Evolutionary conservation across 129 eudicot genomes (phyloP).

Genomic region (Arctium lappa): DNA sequence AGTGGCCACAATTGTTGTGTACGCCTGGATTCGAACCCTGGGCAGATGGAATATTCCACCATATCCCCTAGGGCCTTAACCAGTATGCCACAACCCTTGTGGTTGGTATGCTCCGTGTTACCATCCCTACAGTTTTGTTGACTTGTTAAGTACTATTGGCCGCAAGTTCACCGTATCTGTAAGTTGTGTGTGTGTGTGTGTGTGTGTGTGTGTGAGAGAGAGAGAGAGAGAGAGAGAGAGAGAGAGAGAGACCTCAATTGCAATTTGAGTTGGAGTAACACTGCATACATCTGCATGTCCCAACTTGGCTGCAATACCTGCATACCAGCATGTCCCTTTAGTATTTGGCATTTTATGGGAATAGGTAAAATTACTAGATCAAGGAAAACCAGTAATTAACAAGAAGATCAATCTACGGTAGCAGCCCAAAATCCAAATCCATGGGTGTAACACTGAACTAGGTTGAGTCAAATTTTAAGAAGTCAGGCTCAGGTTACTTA

Average conservation of each 20-base stretch:
- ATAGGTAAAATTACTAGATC: background rate
- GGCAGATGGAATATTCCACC: too few species aligned
- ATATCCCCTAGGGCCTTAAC: too few species aligned
- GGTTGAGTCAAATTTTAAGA: background rate
- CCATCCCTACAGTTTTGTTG: too few species aligned
- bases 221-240: slow-evolving; percentile 31
- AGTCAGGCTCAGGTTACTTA: too few species aligned
- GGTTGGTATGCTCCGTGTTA: too few species aligned
- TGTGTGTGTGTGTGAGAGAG: slow-evolving; percentile 1
- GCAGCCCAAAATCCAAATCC: too few species aligned
- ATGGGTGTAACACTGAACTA: too few species aligned
- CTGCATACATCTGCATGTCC: slow-evolving; percentile 63
- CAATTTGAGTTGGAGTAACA: slow-evolving; percentile 65
- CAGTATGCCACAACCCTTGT: too few species aligned
- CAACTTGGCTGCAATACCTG: slow-evolving; percentile 75
- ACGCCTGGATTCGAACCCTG: too few species aligned
- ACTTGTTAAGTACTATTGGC: too few species aligned
- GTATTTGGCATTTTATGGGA: background rate
- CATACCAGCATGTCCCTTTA: background rate
- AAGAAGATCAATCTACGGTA: background rate
- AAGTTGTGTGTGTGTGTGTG: background rate
- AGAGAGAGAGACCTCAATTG: slow-evolving; percentile 66
- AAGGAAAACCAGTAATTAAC: background rate
- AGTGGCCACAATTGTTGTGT: too few species aligned
- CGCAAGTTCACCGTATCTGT: background rate